Evolutionary conservation across 768 basidiomycete species (phyloP).

Genomic region (Kwoniella heveanensis): DNA sequence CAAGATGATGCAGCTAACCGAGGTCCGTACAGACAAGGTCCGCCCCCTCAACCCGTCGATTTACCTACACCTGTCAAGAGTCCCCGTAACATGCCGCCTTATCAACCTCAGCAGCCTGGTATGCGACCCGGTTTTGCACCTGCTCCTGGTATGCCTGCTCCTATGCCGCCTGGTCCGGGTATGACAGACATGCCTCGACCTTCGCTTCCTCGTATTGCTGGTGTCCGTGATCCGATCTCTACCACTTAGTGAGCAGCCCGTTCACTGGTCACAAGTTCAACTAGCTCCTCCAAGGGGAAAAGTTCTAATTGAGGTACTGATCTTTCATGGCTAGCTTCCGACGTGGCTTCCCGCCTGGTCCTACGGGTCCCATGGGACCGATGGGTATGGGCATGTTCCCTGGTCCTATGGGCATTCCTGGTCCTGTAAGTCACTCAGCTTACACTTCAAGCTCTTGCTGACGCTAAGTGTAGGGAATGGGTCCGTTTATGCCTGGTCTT

Average conservation of each 20-base stretch:
- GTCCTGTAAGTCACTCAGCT: slow-evolving; percentile 35
- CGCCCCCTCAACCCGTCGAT: slow-evolving; percentile 49
- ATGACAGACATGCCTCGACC: slow-evolving; percentile 51
- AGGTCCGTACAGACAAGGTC: slow-evolving; percentile 24
- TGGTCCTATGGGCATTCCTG: slow-evolving; percentile 51
- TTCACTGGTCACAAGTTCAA: slow-evolving; percentile 6
- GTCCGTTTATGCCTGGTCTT: slow-evolving; percentile 53
- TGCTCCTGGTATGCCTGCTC: slow-evolving; percentile 33
- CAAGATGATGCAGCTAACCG: slow-evolving; percentile 22
- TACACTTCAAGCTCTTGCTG: background rate
- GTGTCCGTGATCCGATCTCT: slow-evolving; percentile 54
- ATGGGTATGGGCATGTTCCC: slow-evolving; percentile 53
- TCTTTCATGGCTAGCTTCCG: slow-evolving; percentile 47
- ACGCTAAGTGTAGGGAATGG: slow-evolving; percentile 43
- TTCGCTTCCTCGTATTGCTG: slow-evolving; percentile 50
- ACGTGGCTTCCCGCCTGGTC: slow-evolving; percentile 52
- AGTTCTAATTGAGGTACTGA: too few species aligned
- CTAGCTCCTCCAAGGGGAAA: background rate
- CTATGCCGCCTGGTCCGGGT: slow-evolving; percentile 35
- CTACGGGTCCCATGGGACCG: slow-evolving; percentile 47
- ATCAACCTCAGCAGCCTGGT: slow-evolving; percentile 16
- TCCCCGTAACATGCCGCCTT: slow-evolving; percentile 22
- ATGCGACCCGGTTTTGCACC: slow-evolving; percentile 33
- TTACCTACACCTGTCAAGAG: slow-evolving; percentile 49
- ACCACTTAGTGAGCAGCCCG: slow-evolving; percentile 53